Evolutionary conservation across 345 rosid genomes (phyloP), one percentile per base, ranked within the genome.

Genomic region (Eucalyptus tenuipes): DNA sequence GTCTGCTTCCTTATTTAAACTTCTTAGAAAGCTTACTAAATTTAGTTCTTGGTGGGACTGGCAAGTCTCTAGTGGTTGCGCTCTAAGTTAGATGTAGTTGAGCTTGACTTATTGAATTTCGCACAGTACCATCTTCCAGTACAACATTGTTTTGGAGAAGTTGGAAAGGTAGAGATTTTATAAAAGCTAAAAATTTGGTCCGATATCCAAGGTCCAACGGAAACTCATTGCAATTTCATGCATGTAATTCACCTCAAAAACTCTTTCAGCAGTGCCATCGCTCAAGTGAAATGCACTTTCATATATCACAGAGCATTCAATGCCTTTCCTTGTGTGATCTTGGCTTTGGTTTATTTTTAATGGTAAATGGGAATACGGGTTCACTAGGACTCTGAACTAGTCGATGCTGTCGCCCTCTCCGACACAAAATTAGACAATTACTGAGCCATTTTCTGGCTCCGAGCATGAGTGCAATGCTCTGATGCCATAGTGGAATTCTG

Each of bases 291-390:
- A 37, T 71, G 25, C 45, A 18, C 8, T 10, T 71, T 71, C 1
- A 0, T 68, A 33, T 68, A 68, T 16, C 24, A 3, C 5, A 75
- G 0, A 18, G 82, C 82, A 37, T 75, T 37, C 15, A 0, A 37
- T 75, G 82, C 27, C 82, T 5, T 37, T 40, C 82, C 47, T 75
- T 37, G 47, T 75, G 47, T 75, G 82, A 75, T 75, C 0, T 75
- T 37, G 82, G 27, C 27, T 75, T 75, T 40, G 47, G 3, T 75
- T 75, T 37, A 75, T 75, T 3, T 10, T 10, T 55, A 55, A 37
- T 1, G 5, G 1, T 18, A 5, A 18, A 71, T 0, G 15, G 82
- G 3, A 3, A 3, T 18, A 10, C 1, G 5, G 27, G 45, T 11
- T 75, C 27, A 6, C 1, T 75, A 75, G 45, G 82, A 75, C 3